Evolutionary conservation across 1,139 yeast genomes (phyloP).

Genomic region (Trichomonascaceae sp.): DNA sequence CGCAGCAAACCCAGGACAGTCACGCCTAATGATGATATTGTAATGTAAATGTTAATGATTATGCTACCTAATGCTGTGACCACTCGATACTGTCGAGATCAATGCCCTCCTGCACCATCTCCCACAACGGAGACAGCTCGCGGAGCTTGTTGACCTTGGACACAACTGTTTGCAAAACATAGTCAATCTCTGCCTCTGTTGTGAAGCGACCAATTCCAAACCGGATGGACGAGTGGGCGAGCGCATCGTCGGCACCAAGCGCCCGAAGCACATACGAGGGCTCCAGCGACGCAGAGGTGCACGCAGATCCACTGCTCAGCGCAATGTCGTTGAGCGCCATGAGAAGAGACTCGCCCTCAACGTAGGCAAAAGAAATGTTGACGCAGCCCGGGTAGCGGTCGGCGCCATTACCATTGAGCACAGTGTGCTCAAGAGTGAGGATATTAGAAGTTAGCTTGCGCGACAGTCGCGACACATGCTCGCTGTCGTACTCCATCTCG

Average conservation of each 20-base stretch:
- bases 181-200: conserved; percentile 90
- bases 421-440: conserved; percentile 75
- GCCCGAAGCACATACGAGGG: conserved; percentile 96
- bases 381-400: conserved; percentile 86
- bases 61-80: conserved; percentile 65
- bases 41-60: background rate
- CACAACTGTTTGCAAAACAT: conserved; percentile 74
- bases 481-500: conserved; percentile 64
- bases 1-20: background rate
- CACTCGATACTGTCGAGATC: conserved; percentile 89
- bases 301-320: conserved; percentile 93
- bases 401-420: conserved; percentile 70
- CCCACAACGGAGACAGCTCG: conserved; percentile 94
- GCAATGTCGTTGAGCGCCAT: conserved; percentile 98
- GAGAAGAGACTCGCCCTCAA: conserved; percentile 92
- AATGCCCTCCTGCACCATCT: conserved; percentile 97
- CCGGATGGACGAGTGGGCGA: conserved; percentile 94
- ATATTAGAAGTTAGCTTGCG: conserved; percentile 60
- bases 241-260: conserved; percentile 93
- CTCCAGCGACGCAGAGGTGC: conserved; percentile 96
- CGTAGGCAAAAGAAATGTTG: conserved; percentile 89
- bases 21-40: background rate
- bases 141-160: conserved; percentile 87
- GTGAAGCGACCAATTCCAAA: conserved; percentile 97
- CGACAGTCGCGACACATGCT: conserved; percentile 59